Base-by-base conservation (phyloP, 1,139 yeast genomes). In the Citeromyces siamensis region DNA sequence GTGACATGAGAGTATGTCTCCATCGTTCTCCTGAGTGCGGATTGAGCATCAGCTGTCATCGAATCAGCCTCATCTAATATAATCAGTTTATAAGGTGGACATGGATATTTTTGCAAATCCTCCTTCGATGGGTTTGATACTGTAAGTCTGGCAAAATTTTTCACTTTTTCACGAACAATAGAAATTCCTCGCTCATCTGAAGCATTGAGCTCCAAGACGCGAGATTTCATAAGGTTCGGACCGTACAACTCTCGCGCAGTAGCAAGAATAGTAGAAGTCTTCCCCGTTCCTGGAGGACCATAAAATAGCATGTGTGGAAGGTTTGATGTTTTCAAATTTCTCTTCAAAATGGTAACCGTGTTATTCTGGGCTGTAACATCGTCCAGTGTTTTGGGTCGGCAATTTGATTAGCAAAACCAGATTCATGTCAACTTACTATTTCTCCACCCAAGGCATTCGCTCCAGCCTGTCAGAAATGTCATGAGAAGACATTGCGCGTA, bases 261-360 rank as follows among this genome's bases (percentile, higher is more conserved):
- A 2, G 96, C 96, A 37, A 88, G 60, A 35, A 88, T 80, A 0
- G 97, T 88, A 1, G 96, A 85, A 0, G 97, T 88, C 51, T 88
- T 88, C 42, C 97, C 97, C 0, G 97, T 88, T 22, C 97, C 97
- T 37, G 97, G 96, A 5, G 97, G 96, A 0, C 97, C 97, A 53
- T 88, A 88, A 59, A 88, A 88, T 36, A 90, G 61, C 95, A 88
- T 84, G 55, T 90, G 97, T 2, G 98, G 97, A 39, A 86, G 51
- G 53, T 90, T 88, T 34, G 90, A 81, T 2, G 93, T 73, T 39
- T 74, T 68, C 21, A 93, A 56, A 1, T 95, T 81, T 50, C 78
- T 75, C 53, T 81, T 79, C 45, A 90, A 63, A n/a, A 90, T 94
- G 19, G 71, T 71, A 7, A 88, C 83, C 1, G 97, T 86, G 48